Percentiles rank a stretch among this genome's conserved stretches.
Evolutionary conservation across 139 green algal species (phyloP).

Genomic region (Zygnema circumcarinatum): DNA sequence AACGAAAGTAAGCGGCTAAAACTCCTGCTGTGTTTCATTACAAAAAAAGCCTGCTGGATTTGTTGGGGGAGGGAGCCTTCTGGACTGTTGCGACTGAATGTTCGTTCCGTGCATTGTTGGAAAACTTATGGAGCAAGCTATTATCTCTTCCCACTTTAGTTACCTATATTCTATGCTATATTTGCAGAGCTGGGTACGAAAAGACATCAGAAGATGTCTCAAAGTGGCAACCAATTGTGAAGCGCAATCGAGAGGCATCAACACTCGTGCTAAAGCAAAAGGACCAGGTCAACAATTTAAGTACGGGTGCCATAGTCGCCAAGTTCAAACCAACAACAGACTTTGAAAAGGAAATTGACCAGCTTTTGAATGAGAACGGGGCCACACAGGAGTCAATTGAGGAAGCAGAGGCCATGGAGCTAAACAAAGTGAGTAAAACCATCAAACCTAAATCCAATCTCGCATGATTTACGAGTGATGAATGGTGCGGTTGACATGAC

Average conservation of each 20-base stretch:
- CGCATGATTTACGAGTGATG: too few species aligned
- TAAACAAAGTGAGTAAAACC: conserved; percentile 55
- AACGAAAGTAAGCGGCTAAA: conserved; percentile 30
- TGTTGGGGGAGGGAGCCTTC: background rate
- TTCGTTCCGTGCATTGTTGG: background rate
- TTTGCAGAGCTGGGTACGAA: conserved; percentile 88
- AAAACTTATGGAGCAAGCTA: background rate
- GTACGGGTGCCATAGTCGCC: conserved; percentile 65
- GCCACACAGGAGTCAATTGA: conserved; percentile 62
- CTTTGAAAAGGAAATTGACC: conserved; percentile 87
- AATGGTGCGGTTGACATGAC: too few species aligned
- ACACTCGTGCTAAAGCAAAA: conserved; percentile 78
- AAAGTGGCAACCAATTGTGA: conserved; percentile 91
- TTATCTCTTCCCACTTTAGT: conserved; percentile 71
- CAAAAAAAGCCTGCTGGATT: background rate
- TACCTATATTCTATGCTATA: conserved; percentile 75
- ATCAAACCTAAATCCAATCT: background rate
- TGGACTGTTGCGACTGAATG: conserved; percentile 53
- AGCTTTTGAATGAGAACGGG: conserved; percentile 76
- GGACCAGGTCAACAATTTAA: background rate
- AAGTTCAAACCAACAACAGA: conserved; percentile 69
- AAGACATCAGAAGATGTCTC: conserved; percentile 77
- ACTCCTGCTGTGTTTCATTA: conserved; percentile 14
- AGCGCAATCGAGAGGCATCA: conserved; percentile 89
- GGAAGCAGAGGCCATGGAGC: conserved; percentile 74